Conservation (phyloP, 176 grass and related monocot species). For the Avena eriantha region DNA sequence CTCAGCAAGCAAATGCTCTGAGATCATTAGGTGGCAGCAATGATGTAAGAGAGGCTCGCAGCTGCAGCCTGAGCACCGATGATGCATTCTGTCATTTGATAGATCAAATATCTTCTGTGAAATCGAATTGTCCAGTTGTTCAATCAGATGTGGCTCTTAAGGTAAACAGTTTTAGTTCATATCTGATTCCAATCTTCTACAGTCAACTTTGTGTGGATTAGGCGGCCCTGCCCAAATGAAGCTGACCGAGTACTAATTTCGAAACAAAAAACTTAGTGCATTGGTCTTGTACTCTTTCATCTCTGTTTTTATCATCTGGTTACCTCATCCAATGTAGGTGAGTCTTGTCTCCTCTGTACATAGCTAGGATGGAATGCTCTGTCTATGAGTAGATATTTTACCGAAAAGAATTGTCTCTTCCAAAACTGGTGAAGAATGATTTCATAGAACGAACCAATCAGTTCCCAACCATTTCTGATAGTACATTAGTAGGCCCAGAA, state of each 20-base stretch:
- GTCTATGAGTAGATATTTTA: background rate
- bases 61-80: conserved; percentile 61
- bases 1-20: conserved; percentile 92
- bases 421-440: conserved; percentile 3
- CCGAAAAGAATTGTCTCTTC: background rate
- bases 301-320: background rate
- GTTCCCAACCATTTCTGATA: background rate
- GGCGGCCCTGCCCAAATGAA: background rate
- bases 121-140: conserved; percentile 67
- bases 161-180: conserved; percentile 54
- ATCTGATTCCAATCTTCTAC: conserved; percentile 9
- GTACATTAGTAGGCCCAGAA: background rate
- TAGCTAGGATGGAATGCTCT: background rate
- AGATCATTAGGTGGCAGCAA: conserved; percentile 61
- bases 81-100: conserved; percentile 69
- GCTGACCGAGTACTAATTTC: background rate
- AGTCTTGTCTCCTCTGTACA: background rate
- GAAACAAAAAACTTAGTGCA: background rate
- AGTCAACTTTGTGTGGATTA: conserved; percentile 11
- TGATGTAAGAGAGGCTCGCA: conserved; percentile 55
- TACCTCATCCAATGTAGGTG: background rate
- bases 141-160: conserved; percentile 73
- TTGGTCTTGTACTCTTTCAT: background rate
- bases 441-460: background rate
- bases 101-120: conserved; percentile 76